Evolutionary conservation across 2,329 filamentous ascomycete species (phyloP), one percentile per base, ranked within the genome.

Genomic region (Pseudogymnoascus sp.): DNA sequence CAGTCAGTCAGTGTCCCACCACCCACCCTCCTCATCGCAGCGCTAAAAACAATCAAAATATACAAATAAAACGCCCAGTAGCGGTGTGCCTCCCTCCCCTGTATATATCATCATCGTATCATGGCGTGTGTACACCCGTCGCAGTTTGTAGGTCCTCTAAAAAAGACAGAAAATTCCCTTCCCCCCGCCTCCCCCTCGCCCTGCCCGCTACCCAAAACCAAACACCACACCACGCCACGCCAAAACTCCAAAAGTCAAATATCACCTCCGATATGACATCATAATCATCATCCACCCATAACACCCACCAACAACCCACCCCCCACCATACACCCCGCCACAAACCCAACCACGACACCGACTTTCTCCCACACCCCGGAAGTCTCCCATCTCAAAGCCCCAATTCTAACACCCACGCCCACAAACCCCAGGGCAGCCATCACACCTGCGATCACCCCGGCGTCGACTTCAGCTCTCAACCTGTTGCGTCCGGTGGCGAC

Each of bases 381-480:
- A 8, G 12, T 6, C 44, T 50, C 44, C 44, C 44, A 50, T 12
- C 44, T 28, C 44, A 50, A 4, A 7, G 44, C 44, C 3, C 44
- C 44, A 6, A 50, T 3, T 1, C 44, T 7, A 6, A 50, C 44
- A 0, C 81, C 88, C 11, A 82, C 77, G 56, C 85, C 83, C 0
- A 84, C 84, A 69, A 85, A 85, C 65, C 85, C 80, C 42, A 92
- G 72, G 66, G 86, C 89, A 31, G 83, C 79, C 33, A 89, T 80
- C 14, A 88, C 85, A 8, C 88, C 89, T 42, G 90, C 78, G 1
- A 89, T 80, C 1, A 90, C 87, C 7, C 86, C 89, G 0, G 83
- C 84, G 69, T 92, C 88, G 3, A 93, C 90, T 72, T 90, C 85
- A n/a, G 85, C 79, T 4, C 82, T 79, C 67, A 88, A 79, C 72